Conservation (phyloP, 2,329 filamentous ascomycete genomes). For the Fusarium annulatum region DNA sequence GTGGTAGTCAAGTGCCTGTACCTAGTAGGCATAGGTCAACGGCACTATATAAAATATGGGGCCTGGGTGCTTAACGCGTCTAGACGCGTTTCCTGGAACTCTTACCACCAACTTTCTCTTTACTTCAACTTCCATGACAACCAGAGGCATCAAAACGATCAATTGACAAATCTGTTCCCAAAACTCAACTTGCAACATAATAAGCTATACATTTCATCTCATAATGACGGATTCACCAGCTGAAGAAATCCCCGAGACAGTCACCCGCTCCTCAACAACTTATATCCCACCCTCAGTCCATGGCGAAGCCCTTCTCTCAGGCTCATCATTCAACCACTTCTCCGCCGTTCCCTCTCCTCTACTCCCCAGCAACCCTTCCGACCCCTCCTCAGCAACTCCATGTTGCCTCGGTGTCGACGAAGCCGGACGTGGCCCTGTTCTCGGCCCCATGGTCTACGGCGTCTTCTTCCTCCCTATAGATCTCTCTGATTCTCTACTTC, state of each 20-base stretch:
- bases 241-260: conserved; percentile 45
- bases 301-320: conserved; percentile 65
- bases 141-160: not conserved
- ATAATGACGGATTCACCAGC: conserved; percentile 56
- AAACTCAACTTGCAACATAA: not conserved
- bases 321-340: conserved; percentile 77
- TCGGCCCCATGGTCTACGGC: conserved; percentile 81
- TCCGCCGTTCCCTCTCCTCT: conserved; percentile 74
- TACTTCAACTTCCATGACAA: conserved; percentile 1
- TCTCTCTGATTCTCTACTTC: conserved; percentile 77
- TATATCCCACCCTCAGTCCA: conserved; percentile 80
- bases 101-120: not conserved
- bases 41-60: conserved; percentile 9
- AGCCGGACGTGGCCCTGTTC: conserved; percentile 91
- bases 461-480: conserved; percentile 80
- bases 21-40: not conserved
- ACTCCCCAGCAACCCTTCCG: conserved; percentile 54
- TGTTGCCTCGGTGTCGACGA: conserved; percentile 93
- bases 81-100: conserved; percentile 30
- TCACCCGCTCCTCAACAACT: conserved; percentile 24
- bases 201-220: not conserved
- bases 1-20: not conserved
- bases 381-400: conserved; percentile 49
- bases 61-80: conserved; percentile 34
- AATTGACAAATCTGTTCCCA: not conserved